Conservation (phyloP, 2,329 filamentous ascomycete species). For the Cladosporium sp. region DNA sequence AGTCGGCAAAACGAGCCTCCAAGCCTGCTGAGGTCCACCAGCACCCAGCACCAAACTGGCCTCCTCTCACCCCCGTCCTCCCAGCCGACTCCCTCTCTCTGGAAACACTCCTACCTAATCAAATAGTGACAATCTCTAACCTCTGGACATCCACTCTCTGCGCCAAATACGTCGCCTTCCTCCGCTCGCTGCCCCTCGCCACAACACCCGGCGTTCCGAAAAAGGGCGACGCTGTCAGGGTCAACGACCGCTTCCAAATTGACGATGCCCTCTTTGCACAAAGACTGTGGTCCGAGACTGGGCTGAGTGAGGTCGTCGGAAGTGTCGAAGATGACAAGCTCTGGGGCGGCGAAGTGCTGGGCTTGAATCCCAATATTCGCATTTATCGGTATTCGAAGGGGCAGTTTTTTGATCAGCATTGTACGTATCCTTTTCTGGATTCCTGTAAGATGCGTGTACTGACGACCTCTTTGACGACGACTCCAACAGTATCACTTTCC, state of each 20-base stretch:
- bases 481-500: constrained; percentile 69
- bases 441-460: no score
- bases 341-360: constrained; percentile 82
- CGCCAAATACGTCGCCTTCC: constrained; percentile 72
- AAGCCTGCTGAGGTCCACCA: constrained; percentile 17
- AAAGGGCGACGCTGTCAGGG: constrained; percentile 75
- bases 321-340: constrained; percentile 40
- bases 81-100: constrained; percentile 65
- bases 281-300: constrained; percentile 74
- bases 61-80: constrained; percentile 66
- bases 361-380: constrained; percentile 83
- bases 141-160: constrained; percentile 76
- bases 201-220: constrained; percentile 80
- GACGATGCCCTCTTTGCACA: constrained; percentile 73
- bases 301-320: constrained; percentile 61
- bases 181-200: constrained; percentile 67
- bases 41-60: constrained; percentile 61
- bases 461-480: constrained; percentile 63
- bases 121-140: constrained; percentile 71
- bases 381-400: constrained; percentile 83
- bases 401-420: constrained; percentile 92
- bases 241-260: constrained; percentile 88
- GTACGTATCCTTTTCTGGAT: constrained; percentile 53
- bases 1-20: constrained; percentile 16
- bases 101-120: constrained; percentile 58